Conservation (phyloP, 2,329 filamentous ascomycete genomes). For the Xylaria sp. region DNA sequence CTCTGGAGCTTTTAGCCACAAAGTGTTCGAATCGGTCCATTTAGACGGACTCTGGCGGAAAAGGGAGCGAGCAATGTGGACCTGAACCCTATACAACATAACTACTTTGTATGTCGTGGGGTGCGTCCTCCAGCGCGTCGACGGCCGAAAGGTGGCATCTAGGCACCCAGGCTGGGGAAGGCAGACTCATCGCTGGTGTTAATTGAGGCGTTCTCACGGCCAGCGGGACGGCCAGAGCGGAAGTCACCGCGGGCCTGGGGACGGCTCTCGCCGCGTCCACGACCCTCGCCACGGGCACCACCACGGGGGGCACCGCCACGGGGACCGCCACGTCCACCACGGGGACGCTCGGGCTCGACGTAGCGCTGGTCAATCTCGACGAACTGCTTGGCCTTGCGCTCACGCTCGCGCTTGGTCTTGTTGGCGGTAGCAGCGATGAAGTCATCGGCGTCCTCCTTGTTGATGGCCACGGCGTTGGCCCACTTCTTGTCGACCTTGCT, state of each 20-base stretch:
- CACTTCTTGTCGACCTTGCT: constrained; percentile 86
- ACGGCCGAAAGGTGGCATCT: constrained; percentile 22
- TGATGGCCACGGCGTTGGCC: constrained; percentile 70
- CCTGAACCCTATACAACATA: constrained; percentile 13
- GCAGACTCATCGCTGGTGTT: constrained; percentile 54
- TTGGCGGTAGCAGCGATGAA: constrained; percentile 70
- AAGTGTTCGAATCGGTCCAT: constrained; percentile 11
- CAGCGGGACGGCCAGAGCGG: constrained; percentile 38
- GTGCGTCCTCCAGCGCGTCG: no score
- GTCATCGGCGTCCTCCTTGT: constrained; percentile 63
- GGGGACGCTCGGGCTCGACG: constrained; percentile 61
- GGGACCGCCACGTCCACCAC: constrained; percentile 49
- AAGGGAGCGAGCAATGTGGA: constrained; percentile 6
- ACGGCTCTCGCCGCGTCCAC: background rate
- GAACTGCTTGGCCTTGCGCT: constrained; percentile 86
- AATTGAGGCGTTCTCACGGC: constrained; percentile 43
- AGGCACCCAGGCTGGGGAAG: constrained; percentile 57
- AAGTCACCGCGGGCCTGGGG: constrained; percentile 31
- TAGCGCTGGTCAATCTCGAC: constrained; percentile 84
- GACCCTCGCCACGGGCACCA: constrained; percentile 39
- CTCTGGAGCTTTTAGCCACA: constrained; percentile 24
- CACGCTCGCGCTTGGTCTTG: constrained; percentile 80
- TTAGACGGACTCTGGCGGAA: constrained; percentile 16
- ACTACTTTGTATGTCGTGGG: constrained; percentile 11
- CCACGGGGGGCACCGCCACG: constrained; percentile 48